Conservation (phyloP, 306 rosid genomes). For the Castanospermum australe region DNA sequence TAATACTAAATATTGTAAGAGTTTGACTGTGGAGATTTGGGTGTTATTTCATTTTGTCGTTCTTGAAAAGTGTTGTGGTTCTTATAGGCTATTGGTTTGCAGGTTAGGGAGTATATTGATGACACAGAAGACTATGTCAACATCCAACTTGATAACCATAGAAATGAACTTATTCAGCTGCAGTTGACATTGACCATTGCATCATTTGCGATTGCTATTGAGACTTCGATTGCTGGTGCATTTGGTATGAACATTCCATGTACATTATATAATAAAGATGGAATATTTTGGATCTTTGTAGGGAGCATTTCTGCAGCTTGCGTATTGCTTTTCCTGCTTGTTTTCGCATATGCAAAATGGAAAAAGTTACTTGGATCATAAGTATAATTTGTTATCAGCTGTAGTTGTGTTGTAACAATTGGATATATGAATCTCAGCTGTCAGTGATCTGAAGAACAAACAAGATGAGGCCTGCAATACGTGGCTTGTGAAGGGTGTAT, state of each 20-base stretch:
- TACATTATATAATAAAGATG: background rate
- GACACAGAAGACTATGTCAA: constrained; percentile 97
- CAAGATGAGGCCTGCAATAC: background rate
- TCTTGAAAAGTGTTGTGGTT: constrained; percentile 8
- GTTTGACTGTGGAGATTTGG: background rate
- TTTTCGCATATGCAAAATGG: constrained; percentile 91
- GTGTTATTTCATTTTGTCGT: background rate
- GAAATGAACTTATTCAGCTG: constrained; percentile 96
- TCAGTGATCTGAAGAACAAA: constrained; percentile 6
- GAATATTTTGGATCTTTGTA: constrained; percentile 62
- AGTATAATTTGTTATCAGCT: constrained; percentile 11
- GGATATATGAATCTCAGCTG: background rate
- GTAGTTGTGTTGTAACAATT: background rate
- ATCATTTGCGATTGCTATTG: constrained; percentile 75
- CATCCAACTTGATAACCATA: constrained; percentile 95
- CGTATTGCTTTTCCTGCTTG: constrained; percentile 56
- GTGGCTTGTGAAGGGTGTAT: constrained; percentile 2
- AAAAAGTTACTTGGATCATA: constrained; percentile 83
- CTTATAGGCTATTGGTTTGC: constrained; percentile 35
- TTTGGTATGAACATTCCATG: constrained; percentile 97
- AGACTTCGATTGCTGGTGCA: constrained; percentile 67
- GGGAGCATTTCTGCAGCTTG: constrained; percentile 42
- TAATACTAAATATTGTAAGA: background rate
- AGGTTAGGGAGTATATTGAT: constrained; percentile 96
- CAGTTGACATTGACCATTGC: constrained; percentile 92